phyloP scores from a whole-genome alignment of 2,329 filamentous ascomycete genomes.

The Alternaria brassicicola region DNA sequence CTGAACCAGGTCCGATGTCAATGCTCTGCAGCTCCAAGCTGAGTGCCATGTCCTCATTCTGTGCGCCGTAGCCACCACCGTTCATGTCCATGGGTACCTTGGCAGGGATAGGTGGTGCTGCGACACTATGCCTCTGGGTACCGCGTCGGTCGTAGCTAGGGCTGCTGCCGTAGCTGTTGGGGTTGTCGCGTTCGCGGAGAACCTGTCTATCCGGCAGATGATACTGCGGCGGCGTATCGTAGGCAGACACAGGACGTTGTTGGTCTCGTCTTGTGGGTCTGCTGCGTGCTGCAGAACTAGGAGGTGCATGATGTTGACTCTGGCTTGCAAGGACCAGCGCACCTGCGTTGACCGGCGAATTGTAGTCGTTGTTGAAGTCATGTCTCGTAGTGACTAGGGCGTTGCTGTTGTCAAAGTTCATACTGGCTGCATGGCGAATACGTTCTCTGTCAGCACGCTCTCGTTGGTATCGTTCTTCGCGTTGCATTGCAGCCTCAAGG shows the following conservation, averaged over 20 bases:
- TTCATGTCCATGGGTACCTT: constrained; percentile 64
- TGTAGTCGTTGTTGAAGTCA: constrained; percentile 29
- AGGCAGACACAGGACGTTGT: constrained; percentile 20
- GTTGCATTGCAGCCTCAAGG: constrained; percentile 40
- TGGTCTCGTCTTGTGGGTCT: constrained; percentile 40
- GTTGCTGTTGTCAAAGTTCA: constrained; percentile 35
- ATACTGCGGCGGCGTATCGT: constrained; percentile 18
- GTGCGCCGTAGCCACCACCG: constrained; percentile 9
- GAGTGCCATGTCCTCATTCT: constrained; percentile 58
- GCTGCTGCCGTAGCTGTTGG: constrained; percentile 41
- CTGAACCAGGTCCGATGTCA: constrained; percentile 50
- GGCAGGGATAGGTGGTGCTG: constrained; percentile 68
- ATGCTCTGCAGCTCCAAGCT: constrained; percentile 70
- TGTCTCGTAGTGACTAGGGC: constrained; percentile 41
- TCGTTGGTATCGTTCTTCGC: constrained; percentile 42
- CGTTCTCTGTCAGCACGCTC: constrained; percentile 43
- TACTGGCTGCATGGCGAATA: constrained; percentile 39
- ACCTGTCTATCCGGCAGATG: constrained; percentile 30
- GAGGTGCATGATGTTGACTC: constrained; percentile 15
- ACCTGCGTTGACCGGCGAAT: constrained; percentile 21
- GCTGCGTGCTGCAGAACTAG: constrained; percentile 29
- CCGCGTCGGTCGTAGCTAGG: constrained; percentile 31
- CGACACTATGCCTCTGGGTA: constrained; percentile 24
- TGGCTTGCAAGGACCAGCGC: constrained; percentile 35
- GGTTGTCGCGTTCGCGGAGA: constrained; percentile 46